Evolutionary conservation across 2,329 filamentous ascomycete species (phyloP).

Genomic region (Bretziella fagacearum): DNA sequence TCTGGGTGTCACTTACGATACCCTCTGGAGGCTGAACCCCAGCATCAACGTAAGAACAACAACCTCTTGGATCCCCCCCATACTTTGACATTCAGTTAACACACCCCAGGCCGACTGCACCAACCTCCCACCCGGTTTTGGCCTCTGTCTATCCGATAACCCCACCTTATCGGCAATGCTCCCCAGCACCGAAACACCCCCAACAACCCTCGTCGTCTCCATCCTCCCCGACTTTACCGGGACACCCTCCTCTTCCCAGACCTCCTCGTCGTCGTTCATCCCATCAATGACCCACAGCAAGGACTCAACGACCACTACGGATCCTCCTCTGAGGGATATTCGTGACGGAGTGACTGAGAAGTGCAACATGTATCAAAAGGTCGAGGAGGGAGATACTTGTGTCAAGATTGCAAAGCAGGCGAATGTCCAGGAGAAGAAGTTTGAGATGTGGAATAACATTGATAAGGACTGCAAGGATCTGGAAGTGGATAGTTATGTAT

Average conservation of each 20-base stretch:
- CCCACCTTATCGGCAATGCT: neutral
- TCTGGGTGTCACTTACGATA: slow-evolving; percentile 4
- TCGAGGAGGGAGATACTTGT: slow-evolving; percentile 5
- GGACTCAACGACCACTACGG: neutral
- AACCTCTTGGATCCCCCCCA: too few species aligned
- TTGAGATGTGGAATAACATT: slow-evolving; percentile 9
- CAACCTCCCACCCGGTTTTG: slow-evolving; percentile 10
- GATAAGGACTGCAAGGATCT: slow-evolving; percentile 6
- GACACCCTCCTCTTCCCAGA: neutral
- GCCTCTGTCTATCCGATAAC: slow-evolving; percentile 5
- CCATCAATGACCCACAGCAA: neutral
- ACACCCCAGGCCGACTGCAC: slow-evolving; percentile 6
- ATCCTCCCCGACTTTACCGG: neutral
- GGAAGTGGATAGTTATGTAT: slow-evolving; percentile 5
- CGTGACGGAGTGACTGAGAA: neutral
- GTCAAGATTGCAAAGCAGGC: neutral
- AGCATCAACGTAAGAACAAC: slow-evolving; percentile 8
- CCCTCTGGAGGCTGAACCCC: slow-evolving; percentile 6
- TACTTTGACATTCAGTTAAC: neutral
- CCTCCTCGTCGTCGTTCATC: neutral
- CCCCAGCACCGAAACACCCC: neutral
- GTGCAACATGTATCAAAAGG: slow-evolving; percentile 9
- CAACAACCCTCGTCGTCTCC: neutral
- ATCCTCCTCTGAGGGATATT: slow-evolving; percentile 6
- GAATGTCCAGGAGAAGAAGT: neutral